Conservation (phyloP, 768 basidiomycete species). For the Boletus patriciae region DNA sequence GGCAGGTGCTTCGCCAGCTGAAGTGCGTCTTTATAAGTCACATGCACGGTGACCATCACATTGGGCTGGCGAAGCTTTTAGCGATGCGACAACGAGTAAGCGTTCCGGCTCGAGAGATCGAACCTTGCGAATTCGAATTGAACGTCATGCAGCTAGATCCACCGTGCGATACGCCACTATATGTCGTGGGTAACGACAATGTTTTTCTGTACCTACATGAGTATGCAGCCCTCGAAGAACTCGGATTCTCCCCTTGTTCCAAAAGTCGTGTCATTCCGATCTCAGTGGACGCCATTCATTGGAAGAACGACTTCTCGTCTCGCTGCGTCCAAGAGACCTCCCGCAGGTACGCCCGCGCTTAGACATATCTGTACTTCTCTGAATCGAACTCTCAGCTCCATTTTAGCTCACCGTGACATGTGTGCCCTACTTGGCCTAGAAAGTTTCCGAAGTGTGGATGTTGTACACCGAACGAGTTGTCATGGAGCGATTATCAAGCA, state of each 20-base stretch:
- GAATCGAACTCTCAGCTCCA: conserved; percentile 39
- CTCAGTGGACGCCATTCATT: conserved; percentile 56
- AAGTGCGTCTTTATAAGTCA: conserved; percentile 87
- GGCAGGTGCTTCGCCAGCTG: conserved; percentile 63
- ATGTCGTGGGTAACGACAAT: conserved; percentile 59
- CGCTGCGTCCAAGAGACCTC: conserved; percentile 5
- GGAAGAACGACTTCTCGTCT: conserved; percentile 40
- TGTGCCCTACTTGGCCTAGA: conserved; percentile 55
- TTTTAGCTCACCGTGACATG: conserved; percentile 43
- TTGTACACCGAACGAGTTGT: conserved; percentile 69
- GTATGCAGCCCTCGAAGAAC: conserved; percentile 64
- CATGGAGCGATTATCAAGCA: conserved; percentile 73
- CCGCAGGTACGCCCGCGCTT: conserved; percentile 4
- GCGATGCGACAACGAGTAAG: conserved; percentile 65
- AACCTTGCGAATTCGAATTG: not conserved
- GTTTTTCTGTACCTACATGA: conserved; percentile 73
- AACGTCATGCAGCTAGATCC: conserved; percentile 56
- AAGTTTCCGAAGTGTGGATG: conserved; percentile 65
- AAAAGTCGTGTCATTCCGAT: conserved; percentile 56
- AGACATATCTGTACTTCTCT: not conserved
- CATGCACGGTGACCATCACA: conserved; percentile 90
- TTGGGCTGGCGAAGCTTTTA: conserved; percentile 75
- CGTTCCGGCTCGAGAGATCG: not conserved
- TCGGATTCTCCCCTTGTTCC: conserved; percentile 55
- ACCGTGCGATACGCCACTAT: conserved; percentile 60